phyloP scores from a whole-genome alignment of 345 rosid genomes.

The Cardamine resedifolia region DNA sequence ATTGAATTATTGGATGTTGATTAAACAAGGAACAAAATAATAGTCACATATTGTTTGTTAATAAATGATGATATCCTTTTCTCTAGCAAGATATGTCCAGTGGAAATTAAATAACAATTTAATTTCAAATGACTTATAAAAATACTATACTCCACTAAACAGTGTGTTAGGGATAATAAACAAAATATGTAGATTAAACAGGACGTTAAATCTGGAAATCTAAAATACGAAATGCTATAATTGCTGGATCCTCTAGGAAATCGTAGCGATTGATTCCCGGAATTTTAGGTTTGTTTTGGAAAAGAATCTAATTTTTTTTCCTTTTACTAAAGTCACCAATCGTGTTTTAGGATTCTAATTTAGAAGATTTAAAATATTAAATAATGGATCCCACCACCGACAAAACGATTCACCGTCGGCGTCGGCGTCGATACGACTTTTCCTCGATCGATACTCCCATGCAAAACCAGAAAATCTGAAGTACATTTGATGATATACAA shows the following conservation, averaged over 20 bases:
- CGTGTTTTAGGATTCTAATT: slow-evolving; percentile 12
- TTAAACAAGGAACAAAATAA: background rate
- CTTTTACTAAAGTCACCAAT: slow-evolving; percentile 30
- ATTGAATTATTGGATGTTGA: slow-evolving; percentile 18
- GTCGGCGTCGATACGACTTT: slow-evolving; percentile 8
- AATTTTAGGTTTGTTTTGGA: slow-evolving; percentile 23
- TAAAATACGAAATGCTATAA: slow-evolving; percentile 3
- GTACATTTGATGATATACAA: too few relatives aligned
- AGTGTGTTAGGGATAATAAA: background rate
- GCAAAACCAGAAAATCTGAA: background rate
- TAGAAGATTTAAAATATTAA: background rate
- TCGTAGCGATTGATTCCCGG: slow-evolving; percentile 13
- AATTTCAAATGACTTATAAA: background rate
- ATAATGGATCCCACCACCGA: slow-evolving; percentile 37
- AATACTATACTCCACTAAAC: too few relatives aligned
- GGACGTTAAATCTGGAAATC: background rate
- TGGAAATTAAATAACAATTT: too few relatives aligned
- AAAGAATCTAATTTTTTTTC: background rate
- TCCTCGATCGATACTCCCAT: slow-evolving; percentile 6
- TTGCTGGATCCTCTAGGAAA: slow-evolving; percentile 4
- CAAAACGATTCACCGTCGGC: slow-evolving; percentile 31
- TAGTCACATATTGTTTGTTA: slow-evolving; percentile 28
- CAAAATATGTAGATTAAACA: background rate
- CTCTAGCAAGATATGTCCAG: background rate
- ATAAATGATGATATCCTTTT: slow-evolving; percentile 8